Evolutionary conservation across 805 yeast genomes (phyloP).

Genomic region (Ogataea saltuana): DNA sequence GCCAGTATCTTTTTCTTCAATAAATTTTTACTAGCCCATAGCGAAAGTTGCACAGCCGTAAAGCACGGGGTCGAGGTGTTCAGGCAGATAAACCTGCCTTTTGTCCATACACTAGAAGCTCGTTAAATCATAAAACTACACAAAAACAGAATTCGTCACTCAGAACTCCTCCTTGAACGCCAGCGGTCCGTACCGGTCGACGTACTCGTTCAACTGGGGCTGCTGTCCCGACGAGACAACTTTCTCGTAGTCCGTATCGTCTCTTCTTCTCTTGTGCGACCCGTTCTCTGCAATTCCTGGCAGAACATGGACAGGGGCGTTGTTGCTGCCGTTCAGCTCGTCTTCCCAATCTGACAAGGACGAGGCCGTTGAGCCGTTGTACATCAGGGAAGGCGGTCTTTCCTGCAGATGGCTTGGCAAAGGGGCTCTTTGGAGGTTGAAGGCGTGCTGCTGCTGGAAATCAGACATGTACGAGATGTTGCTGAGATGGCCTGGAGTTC

Average conservation of each 20-base stretch:
- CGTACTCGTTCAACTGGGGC: conserved; percentile 28
- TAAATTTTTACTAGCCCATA: too few species aligned
- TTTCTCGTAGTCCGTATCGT: conserved; percentile 10
- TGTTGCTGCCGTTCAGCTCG: conserved; percentile 22
- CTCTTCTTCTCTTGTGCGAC: conserved; percentile 13
- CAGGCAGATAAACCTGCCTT: too few species aligned
- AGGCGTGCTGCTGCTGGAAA: conserved; percentile 22
- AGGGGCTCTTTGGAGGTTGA: conserved; percentile 37
- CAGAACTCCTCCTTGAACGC: conserved; percentile 52
- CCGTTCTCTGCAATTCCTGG: background rate
- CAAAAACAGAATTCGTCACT: too few species aligned
- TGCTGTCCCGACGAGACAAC: background rate
- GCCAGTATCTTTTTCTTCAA: too few species aligned
- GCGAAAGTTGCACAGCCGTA: too few species aligned
- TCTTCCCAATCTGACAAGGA: conserved; percentile 46
- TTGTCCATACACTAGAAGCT: too few species aligned
- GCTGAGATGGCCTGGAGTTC: too few species aligned
- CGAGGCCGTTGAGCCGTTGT: conserved; percentile 46
- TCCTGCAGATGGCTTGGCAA: conserved; percentile 38
- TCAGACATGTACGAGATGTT: conserved; percentile 13
- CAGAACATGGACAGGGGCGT: background rate
- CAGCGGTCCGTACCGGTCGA: conserved; percentile 45
- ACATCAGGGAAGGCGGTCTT: conserved; percentile 47
- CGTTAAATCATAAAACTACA: too few species aligned
- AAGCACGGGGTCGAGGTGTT: too few species aligned